phyloP scores from a whole-genome alignment of 108 stramenopile species.

The Parietichytrium sp. region DNA sequence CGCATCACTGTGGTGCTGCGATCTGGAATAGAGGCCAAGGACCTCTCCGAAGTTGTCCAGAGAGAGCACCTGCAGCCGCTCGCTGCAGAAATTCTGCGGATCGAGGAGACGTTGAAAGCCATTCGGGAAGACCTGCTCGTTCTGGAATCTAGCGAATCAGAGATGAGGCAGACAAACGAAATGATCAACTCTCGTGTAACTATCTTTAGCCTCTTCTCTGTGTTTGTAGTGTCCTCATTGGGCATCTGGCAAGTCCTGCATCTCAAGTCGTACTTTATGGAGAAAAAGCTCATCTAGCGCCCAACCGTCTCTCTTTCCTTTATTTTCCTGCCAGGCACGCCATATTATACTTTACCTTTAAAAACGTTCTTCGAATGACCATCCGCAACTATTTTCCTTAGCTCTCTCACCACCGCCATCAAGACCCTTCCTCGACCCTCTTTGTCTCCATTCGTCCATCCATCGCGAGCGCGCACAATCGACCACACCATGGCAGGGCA shows the following conservation, averaged over 20 bases:
- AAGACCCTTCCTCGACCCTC: too few species aligned
- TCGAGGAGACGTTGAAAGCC: not conserved
- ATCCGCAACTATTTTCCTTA: too few species aligned
- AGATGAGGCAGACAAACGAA: slow-evolving; percentile 21
- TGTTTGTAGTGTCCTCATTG: not conserved
- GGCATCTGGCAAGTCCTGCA: slow-evolving; percentile 16
- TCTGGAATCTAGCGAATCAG: not conserved
- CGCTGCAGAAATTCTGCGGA: slow-evolving; percentile 1
- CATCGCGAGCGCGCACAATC: too few species aligned
- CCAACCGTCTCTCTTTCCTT: too few species aligned
- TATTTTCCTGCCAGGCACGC: too few species aligned
- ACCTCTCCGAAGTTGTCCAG: slow-evolving; percentile 2
- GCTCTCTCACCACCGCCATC: too few species aligned
- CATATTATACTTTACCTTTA: too few species aligned
- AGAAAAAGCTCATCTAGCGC: slow-evolving; percentile 1
- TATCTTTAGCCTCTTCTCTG: not conserved
- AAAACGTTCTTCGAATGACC: too few species aligned
- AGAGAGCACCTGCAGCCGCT: not conserved
- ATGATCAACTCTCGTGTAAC: slow-evolving; percentile 26
- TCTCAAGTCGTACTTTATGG: slow-evolving; percentile 34
- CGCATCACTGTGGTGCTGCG: not conserved
- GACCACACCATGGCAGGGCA: too few species aligned
- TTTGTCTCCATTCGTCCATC: too few species aligned
- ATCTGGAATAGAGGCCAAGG: slow-evolving; percentile 30
- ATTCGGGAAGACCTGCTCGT: slow-evolving; percentile 3